Evolutionary conservation across 768 basidiomycete genomes (phyloP).

Genomic region (Boletus rubescentipes): DNA sequence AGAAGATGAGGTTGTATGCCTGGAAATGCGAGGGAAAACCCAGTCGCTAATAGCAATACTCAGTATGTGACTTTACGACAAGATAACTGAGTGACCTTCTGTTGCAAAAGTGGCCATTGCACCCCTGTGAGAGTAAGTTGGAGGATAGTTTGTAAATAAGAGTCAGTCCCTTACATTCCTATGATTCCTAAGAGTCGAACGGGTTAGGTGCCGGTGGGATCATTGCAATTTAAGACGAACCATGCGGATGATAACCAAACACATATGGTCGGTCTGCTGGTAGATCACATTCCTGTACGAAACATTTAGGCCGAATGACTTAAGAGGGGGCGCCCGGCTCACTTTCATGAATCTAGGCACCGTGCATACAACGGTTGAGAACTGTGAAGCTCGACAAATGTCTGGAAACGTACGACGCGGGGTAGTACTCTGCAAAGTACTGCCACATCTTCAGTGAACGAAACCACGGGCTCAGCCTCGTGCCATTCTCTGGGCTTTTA

Average conservation of each 20-base stretch:
- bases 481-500: slow-evolving; percentile 68
- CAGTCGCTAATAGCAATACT: slow-evolving; percentile 57
- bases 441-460: slow-evolving; percentile 71
- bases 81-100: slow-evolving; percentile 57
- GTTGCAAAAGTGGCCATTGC: slow-evolving; percentile 95
- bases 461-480: slow-evolving; percentile 73
- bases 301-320: not conserved
- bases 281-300: slow-evolving; percentile 71
- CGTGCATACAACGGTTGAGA: not conserved
- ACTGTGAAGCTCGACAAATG: not conserved
- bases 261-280: slow-evolving; percentile 92
- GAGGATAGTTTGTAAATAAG: not conserved
- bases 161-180: slow-evolving; percentile 70
- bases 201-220: slow-evolving; percentile 3
- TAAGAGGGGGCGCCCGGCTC: slow-evolving; percentile 3
- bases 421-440: slow-evolving; percentile 92
- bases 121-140: slow-evolving; percentile 53
- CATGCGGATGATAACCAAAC: slow-evolving; percentile 99
- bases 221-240: slow-evolving; percentile 39
- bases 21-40: slow-evolving; percentile 87
- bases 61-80: not conserved
- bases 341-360: slow-evolving; percentile 35
- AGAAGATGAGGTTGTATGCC: slow-evolving; percentile 92
- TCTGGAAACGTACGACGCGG: slow-evolving; percentile 69
- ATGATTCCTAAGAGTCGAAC: slow-evolving; percentile 72